phyloP scores from a whole-genome alignment of 345 rosid genomes.

The Hypericum perforatum region DNA sequence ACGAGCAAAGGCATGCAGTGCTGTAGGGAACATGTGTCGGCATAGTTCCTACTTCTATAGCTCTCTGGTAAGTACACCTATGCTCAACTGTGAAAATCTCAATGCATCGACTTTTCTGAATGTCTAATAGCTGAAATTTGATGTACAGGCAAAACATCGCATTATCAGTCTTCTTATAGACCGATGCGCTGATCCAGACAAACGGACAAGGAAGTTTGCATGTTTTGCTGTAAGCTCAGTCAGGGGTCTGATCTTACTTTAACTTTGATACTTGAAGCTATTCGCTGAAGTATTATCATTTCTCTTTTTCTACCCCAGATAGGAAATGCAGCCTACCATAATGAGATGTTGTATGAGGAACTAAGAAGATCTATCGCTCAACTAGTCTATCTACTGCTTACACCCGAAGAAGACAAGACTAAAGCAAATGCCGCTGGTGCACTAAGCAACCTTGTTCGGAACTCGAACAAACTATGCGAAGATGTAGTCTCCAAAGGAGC shows the following conservation, averaged over 20 bases:
- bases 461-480: slow-evolving; percentile 78
- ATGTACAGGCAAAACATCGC: slow-evolving; percentile 51
- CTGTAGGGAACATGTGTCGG: slow-evolving; percentile 93
- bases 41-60: slow-evolving; percentile 77
- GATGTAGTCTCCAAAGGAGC: slow-evolving; percentile 90
- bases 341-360: slow-evolving; percentile 69
- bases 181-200: slow-evolving; percentile 90
- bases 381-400: slow-evolving; percentile 56
- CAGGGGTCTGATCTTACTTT: not conserved
- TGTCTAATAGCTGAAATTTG: slow-evolving; percentile 11
- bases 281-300: not conserved
- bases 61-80: slow-evolving; percentile 45
- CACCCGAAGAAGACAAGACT: slow-evolving; percentile 89
- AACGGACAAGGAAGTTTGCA: slow-evolving; percentile 83
- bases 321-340: slow-evolving; percentile 93
- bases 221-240: slow-evolving; percentile 77
- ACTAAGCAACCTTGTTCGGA: slow-evolving; percentile 90
- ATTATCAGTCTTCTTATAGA: slow-evolving; percentile 72
- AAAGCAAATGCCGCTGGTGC: slow-evolving; percentile 99
- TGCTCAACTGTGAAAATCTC: slow-evolving; percentile 6
- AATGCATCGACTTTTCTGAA: no score
- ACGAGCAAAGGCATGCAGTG: slow-evolving; percentile 95
- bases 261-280: not conserved
- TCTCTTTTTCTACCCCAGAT: slow-evolving; percentile 32
- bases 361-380: slow-evolving; percentile 80